Conservation (phyloP, 2,329 filamentous ascomycete genomes). For the Arachnopeziza araneosa region DNA sequence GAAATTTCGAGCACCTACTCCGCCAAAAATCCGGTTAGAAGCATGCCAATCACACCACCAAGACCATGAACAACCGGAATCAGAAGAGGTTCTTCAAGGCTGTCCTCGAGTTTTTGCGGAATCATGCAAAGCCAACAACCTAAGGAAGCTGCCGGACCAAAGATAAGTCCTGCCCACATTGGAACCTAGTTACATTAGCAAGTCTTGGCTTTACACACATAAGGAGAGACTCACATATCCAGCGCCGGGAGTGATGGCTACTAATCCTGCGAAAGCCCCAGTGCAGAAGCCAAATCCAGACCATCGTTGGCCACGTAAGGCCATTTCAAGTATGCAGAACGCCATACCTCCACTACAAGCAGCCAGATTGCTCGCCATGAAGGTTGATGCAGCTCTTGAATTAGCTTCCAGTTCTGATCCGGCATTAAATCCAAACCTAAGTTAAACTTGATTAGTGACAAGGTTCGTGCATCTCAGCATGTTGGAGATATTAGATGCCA, state of each 20-base stretch:
- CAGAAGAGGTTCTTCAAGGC: constrained; percentile 69
- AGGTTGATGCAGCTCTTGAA: constrained; percentile 76
- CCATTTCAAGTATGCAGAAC: constrained; percentile 47
- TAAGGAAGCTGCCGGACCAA: constrained; percentile 9
- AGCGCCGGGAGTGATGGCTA: constrained; percentile 80
- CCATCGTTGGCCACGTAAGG: constrained; percentile 60
- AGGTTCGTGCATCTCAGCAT: too few species aligned
- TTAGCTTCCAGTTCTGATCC: constrained; percentile 75
- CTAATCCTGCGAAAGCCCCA: constrained; percentile 76
- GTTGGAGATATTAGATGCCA: too few species aligned
- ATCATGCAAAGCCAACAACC: constrained; percentile 50
- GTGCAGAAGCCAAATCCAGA: constrained; percentile 88
- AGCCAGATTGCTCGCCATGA: constrained; percentile 75
- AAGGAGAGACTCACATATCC: constrained; percentile 58
- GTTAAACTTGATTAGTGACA: constrained; percentile 74
- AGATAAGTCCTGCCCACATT: constrained; percentile 58
- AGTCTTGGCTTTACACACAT: background rate
- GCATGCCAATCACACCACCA: constrained; percentile 69
- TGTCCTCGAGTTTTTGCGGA: background rate
- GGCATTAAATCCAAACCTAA: constrained; percentile 88
- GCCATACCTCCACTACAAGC: constrained; percentile 77
- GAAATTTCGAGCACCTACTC: constrained; percentile 41
- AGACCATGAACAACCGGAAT: constrained; percentile 78
- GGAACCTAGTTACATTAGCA: constrained; percentile 1
- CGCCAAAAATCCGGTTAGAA: constrained; percentile 74